Base-by-base conservation (phyloP, 495 filamentous ascomycete species). In the Xylaria flabelliformis region DNA sequence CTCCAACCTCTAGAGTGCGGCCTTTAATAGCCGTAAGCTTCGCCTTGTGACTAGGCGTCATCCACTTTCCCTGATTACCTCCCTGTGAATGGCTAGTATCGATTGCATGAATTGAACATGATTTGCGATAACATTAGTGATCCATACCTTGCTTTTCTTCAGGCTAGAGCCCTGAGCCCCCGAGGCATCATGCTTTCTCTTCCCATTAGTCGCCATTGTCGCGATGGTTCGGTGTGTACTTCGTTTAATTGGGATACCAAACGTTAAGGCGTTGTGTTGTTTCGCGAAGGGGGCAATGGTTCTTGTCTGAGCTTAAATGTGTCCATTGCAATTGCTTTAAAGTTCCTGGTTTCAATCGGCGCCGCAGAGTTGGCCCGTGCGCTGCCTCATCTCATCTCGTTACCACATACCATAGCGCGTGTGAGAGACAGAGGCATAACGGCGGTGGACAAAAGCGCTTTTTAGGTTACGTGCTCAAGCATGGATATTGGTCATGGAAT, bases 1-100 rank as follows among this genome's bases (percentile, higher is more conserved):
- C 93, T 19, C 96, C 96, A 32, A 89, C 84, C 73, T 93, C 90
- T 70, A 94, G 88, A 36, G 74, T 65, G 56, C 78, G 79, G 53
- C 80, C 74, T 55, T 74, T 75, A 10, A 79, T n/a, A 29, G 75
- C 53, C 10, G 74, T 74, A 36, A 75, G 67, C 74, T 85, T 88
- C 51, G 80, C 78, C 76, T 83, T 80, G 39, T 88, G 86, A 67
- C 85, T 82, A 15, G 87, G 80, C 12, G 87, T 89, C 76, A 85
- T 83, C 87, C 87, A 89, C 73, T 85, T 86, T n/a, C 86, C 86
- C 58, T 76, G 79, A 55, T 81, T 84, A 41, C 85, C 85, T 29
- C 82, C 81, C 87, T 88, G 48, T 3, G 53, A 29, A 71, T 62
- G 24, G 59, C 24, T 10, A 12, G 21, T 39, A 21, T 66, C 44